These are phyloP conservation scores for Fusarium sp. DNA, from an alignment of 2,329 filamentous ascomycete genomes.

Conservation along the genomic window DNA sequence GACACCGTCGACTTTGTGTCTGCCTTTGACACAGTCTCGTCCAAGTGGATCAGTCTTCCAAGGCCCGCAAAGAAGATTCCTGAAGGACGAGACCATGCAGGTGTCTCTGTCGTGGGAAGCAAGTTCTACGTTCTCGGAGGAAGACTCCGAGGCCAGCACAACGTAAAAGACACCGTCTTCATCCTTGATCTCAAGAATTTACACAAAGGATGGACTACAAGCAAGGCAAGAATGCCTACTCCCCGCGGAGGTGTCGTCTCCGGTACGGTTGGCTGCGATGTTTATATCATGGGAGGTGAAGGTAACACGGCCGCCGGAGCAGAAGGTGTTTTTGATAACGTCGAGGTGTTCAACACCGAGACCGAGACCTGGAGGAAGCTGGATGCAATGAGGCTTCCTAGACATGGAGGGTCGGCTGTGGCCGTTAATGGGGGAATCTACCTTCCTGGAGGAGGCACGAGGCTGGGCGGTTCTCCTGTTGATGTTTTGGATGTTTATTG, in stretches of 20 bases:
- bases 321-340: constrained; percentile 43
- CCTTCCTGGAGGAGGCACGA: constrained; percentile 48
- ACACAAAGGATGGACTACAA: constrained; percentile 43
- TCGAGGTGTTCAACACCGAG: constrained; percentile 44
- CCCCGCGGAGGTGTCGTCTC: constrained; percentile 48
- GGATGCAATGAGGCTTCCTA: constrained; percentile 44
- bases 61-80: constrained; percentile 42
- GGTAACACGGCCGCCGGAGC: constrained; percentile 39
- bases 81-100: constrained; percentile 49
- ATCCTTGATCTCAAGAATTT: constrained; percentile 44
- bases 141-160: constrained; percentile 43
- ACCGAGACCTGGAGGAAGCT: constrained; percentile 43
- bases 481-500: constrained; percentile 30
- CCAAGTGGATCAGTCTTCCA: constrained; percentile 44
- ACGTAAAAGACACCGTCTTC: constrained; percentile 49
- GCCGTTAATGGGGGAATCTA: constrained; percentile 43
- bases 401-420: constrained; percentile 48
- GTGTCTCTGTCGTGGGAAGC: constrained; percentile 42
- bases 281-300: constrained; percentile 52
- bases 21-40: constrained; percentile 44
- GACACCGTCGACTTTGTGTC: constrained; percentile 44
- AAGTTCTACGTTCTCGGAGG: constrained; percentile 51
- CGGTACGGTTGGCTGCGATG: constrained; percentile 38
- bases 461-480: constrained; percentile 30
- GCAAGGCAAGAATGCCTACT: constrained; percentile 47